Base-by-base conservation (phyloP, 805 yeast genomes). In the Yamadazyma kitorensis region DNA sequence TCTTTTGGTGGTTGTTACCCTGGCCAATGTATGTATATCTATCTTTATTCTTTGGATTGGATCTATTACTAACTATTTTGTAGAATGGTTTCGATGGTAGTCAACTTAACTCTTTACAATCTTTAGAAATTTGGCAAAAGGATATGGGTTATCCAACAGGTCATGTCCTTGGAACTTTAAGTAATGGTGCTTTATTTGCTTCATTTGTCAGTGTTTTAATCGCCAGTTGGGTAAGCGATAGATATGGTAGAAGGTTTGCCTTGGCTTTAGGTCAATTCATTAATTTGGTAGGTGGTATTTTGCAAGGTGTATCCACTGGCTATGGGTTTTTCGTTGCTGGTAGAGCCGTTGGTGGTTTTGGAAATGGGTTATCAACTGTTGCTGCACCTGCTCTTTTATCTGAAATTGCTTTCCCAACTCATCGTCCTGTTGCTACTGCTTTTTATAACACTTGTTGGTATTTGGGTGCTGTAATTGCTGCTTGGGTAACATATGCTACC, bases 391-490 rank as follows among this genome's bases (percentile, higher is more conserved):
- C 73, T 9, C 54, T 72, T 46, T 58, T 73, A 23, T 59, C 77
- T 4, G 80, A 76, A 44, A 40, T 72, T 14, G 54, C 77, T 2
- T 73, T 59, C 44, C 79, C 80, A 16, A 45, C 51, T 12, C 69
- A 63, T 29, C 51, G 76, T 45, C 54, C 60, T 27, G 50, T 59
- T 23, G 41, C 57, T 25, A 67, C 74, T 17, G 40, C 75, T 12
- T 52, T 64, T 31, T 74, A 61, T 55, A 74, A 73, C 51, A 59
- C 67, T 13, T 64, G 65, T 39, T 72, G 76, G 76, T 70, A 68
- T 45, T 43, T 70, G 19, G 80, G 79, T 30, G 74, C 76, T 13
- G 47, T 72, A 33, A 47, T 73, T 29, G 72, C 78, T 6, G 72
- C 74, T 15, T 67, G 74, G 71, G 31, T 34, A 4, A 34, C 38